Evolutionary conservation across 108 stramenopile species (phyloP).

Genomic region (Discostella stelligeroides): DNA sequence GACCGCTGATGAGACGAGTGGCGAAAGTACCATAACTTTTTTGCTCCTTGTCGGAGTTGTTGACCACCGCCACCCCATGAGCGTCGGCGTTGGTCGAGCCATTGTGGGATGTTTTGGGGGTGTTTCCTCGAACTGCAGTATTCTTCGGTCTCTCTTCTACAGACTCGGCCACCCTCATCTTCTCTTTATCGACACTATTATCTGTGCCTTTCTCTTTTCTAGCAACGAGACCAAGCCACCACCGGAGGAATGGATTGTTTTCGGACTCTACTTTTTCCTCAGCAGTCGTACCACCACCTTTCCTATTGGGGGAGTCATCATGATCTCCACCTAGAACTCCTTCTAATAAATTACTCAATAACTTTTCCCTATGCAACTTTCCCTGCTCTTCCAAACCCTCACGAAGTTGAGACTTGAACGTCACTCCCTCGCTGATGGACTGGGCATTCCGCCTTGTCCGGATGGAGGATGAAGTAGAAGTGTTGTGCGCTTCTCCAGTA

Average conservation of each 20-base stretch:
- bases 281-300: not conserved
- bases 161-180: not conserved
- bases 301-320: not conserved
- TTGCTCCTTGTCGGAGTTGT: conserved; percentile 1
- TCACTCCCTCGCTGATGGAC: conserved; percentile 67
- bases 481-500: not conserved
- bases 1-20: conserved; percentile 78
- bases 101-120: not conserved
- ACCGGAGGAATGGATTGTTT: not conserved
- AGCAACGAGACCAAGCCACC: not conserved
- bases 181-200: not conserved
- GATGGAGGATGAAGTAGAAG: conserved; percentile 14
- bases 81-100: not conserved
- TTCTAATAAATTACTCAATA: conserved; percentile 17
- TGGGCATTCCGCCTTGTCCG: conserved; percentile 68
- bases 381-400: conserved; percentile 26
- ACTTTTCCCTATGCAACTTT: conserved; percentile 15
- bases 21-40: conserved; percentile 51
- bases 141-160: not conserved
- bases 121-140: too few species aligned
- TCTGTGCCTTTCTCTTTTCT: too few species aligned
- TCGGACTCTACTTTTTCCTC: not conserved
- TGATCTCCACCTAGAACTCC: too few species aligned
- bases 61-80: not conserved
- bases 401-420: conserved; percentile 34